Percentiles rank a stretch among this genome's conserved stretches.
Conservation (phyloP, 1,139 yeast species). For the Yamadazyma kanchanaburiensis region DNA sequence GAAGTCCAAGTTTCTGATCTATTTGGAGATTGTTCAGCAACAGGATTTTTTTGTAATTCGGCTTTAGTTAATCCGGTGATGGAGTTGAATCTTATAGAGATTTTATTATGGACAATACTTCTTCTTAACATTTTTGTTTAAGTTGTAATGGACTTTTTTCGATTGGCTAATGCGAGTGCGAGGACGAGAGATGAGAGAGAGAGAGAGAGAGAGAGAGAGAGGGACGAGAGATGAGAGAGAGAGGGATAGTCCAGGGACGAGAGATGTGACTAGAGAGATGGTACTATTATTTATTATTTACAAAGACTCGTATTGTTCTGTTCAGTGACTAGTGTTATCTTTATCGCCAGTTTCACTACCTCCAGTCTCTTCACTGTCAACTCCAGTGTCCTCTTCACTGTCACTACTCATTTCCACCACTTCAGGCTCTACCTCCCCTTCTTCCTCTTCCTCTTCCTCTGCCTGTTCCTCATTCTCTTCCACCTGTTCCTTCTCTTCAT, state of each 20-base stretch:
- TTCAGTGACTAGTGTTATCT: too few species aligned
- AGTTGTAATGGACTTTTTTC: slow-evolving; percentile 6
- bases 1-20: slow-evolving; percentile 67
- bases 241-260: too few species aligned
- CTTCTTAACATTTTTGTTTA: slow-evolving; percentile 8
- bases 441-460: slow-evolving; percentile 3
- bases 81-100: slow-evolving; percentile 12
- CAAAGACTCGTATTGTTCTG: too few species aligned
- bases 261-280: too few species aligned
- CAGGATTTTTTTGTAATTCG: slow-evolving; percentile 33
- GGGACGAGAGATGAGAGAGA: too few species aligned
- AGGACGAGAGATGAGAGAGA: too few species aligned
- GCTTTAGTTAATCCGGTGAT: slow-evolving; percentile 36
- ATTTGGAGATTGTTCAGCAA: slow-evolving; percentile 71
- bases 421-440: neutral
- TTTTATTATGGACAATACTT: slow-evolving; percentile 4
- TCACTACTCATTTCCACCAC: too few species aligned
- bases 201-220: too few species aligned
- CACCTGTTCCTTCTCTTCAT: neutral
- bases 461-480: slow-evolving; percentile 1
- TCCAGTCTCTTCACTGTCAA: neutral
- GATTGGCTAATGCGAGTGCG: too few species aligned
- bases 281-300: too few species aligned
- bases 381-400: slow-evolving; percentile 2
- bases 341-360: neutral